Percentiles rank a stretch among this genome's conserved stretches.
These are phyloP conservation scores for Castanopsis chinensis DNA, from an alignment of 306 rosid genomes.

Conservation along the genomic window DNA sequence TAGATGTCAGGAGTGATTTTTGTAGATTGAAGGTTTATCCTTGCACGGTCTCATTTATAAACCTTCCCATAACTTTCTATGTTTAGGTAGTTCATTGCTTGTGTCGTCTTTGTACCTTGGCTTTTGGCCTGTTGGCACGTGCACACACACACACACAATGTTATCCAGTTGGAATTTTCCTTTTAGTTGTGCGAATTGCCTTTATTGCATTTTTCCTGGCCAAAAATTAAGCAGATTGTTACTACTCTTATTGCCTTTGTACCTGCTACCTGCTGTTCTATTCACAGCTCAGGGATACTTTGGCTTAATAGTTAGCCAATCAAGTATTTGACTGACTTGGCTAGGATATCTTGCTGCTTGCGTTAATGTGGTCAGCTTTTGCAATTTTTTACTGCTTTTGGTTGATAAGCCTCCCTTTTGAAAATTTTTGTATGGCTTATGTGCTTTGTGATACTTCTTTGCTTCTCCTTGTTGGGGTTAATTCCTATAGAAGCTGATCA, in stretches of 20 bases:
- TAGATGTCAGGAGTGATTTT: neutral
- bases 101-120: neutral
- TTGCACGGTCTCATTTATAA: too few species aligned
- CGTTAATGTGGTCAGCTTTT: neutral
- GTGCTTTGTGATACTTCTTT: neutral
- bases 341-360: neutral
- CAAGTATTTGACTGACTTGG: neutral
- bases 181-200: neutral
- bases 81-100: neutral
- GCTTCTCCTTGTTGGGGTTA: neutral
- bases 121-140: neutral
- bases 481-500: neutral
- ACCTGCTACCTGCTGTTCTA: neutral
- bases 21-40: neutral
- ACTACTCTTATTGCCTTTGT: too few species aligned
- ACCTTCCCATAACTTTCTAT: neutral
- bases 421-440: neutral
- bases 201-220: neutral
- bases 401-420: neutral
- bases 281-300: neutral
- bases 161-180: neutral
- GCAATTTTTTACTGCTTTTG: neutral
- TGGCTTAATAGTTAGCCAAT: neutral
- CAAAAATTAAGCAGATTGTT: too few species aligned
- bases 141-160: too few species aligned